Percentiles rank a stretch among this genome's conserved stretches.
Evolutionary conservation across 2,329 filamentous ascomycete genomes (phyloP).

Genomic region (Ophidiomyces ophidiicola): DNA sequence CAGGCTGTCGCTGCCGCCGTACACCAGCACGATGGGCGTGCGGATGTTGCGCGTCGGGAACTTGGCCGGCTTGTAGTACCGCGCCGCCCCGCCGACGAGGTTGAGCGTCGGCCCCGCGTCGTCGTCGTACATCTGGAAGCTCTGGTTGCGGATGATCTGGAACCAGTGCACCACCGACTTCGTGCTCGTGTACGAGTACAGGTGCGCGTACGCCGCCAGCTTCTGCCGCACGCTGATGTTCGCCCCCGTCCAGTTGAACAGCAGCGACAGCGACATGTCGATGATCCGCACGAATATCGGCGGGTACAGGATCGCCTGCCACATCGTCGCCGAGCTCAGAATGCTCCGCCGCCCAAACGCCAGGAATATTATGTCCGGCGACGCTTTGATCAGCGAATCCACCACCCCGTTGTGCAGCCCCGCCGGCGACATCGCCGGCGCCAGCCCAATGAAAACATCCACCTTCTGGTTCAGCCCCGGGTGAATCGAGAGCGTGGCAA

Average conservation of each 20-base stretch:
- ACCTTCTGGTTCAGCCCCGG: conserved; percentile 84
- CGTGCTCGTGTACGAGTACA: conserved; percentile 93
- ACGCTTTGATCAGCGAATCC: conserved; percentile 84
- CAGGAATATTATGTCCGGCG: conserved; percentile 80
- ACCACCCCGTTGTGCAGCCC: conserved; percentile 83
- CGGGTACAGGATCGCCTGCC: conserved; percentile 90
- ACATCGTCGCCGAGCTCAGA: conserved; percentile 86
- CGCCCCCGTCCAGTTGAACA: conserved; percentile 77
- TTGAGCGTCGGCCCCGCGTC: conserved; percentile 69
- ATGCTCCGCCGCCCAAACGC: conserved; percentile 87
- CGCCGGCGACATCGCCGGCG: conserved; percentile 90
- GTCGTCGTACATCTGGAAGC: conserved; percentile 98
- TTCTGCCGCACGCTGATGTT: conserved; percentile 86
- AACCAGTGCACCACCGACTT: conserved; percentile 99
- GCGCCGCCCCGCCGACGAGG: conserved; percentile 51
- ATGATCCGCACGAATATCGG: conserved; percentile 84
- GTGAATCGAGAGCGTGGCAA: conserved; percentile 84
- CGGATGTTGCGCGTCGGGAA: conserved; percentile 96
- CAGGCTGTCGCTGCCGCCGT: conserved; percentile 84
- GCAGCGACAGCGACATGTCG: conserved; percentile 64
- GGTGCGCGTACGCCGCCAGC: conserved; percentile 83
- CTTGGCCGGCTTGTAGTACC: conserved; percentile 91
- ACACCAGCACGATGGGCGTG: conserved; percentile 84
- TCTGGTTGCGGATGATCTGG: conserved; percentile 92
- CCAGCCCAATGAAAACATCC: conserved; percentile 90